Evolutionary conservation across 2,329 filamentous ascomycete genomes (phyloP).

Genomic region (Colletotrichum sp.): DNA sequence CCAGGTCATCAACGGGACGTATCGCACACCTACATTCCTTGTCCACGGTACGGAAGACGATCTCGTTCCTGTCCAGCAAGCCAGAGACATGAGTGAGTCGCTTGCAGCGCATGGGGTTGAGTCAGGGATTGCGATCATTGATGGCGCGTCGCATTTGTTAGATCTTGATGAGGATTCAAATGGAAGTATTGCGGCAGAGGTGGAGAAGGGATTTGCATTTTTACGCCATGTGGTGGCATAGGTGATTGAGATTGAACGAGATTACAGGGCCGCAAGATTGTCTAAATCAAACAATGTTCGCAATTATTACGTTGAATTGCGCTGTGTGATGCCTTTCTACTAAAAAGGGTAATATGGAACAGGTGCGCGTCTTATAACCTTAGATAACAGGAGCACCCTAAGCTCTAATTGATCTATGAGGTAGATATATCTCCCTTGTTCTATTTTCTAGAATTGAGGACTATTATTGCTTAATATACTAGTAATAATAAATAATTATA

Average conservation of each 20-base stretch:
- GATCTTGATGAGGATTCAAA: neutral
- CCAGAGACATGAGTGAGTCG: neutral
- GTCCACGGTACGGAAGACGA: slow-evolving; percentile 35
- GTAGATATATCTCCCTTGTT: too few species aligned
- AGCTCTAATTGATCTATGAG: too few species aligned
- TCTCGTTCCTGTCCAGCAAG: slow-evolving; percentile 35
- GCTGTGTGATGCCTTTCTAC: too few species aligned
- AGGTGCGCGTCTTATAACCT: too few species aligned
- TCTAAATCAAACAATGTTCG: neutral
- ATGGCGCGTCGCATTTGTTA: neutral
- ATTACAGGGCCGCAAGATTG: neutral
- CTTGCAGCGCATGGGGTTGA: neutral
- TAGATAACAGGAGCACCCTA: too few species aligned
- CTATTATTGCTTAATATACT: too few species aligned
- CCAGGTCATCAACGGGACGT: slow-evolving; percentile 33
- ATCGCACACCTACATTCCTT: slow-evolving; percentile 37
- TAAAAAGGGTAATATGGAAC: too few species aligned
- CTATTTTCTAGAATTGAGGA: too few species aligned
- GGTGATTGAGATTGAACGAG: neutral
- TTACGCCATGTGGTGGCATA: neutral
- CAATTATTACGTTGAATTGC: too few species aligned
- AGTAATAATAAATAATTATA: too few species aligned
- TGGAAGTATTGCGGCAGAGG: neutral
- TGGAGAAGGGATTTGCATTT: neutral
- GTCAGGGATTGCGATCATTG: neutral